Evolutionary conservation across 768 basidiomycete genomes (phyloP), one percentile per base, ranked within the genome.

Genomic region (Suillus paluster): DNA sequence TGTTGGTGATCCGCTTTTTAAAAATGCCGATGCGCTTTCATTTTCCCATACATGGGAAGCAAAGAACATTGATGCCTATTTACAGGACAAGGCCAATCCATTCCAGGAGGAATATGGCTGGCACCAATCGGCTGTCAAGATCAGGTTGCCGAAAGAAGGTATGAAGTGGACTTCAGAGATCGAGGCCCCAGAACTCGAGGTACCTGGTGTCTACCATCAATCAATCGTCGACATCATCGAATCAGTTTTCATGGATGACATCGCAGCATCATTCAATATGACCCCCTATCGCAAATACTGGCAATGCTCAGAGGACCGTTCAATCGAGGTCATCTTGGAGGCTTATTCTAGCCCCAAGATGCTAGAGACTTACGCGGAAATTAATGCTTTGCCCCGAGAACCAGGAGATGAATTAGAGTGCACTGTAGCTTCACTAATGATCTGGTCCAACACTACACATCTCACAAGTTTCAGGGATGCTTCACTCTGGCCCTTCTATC

Each of bases 361-460:
- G 30, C 30, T 30, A 3, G 30, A 30, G 6, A 6, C 30, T 30
- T 30, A 30, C 30, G 6, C 30, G 6, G 30, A 30, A 30, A 30
- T 30, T 6, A 30, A 30, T 6, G 30, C 30, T 6, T 3, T 30
- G 4, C 30, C 30, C 3, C 42, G 57, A 3, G 63, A 64, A n/a
- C 63, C 63, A n/a, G 60, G 55, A 2, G 55, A 64, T 45, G 6
- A 60, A 12, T 49, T 64, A 8, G 66, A 70, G 38, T 44, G 60
- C 9, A 62, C 64, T 21, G 58, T 71, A 21, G 63, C 64, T 1
- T 49, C 63, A 9, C 38, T 70, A 30, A 68, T 69, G 68, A 25
- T 66, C 11, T 70, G 69, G 65, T 72, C 71, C 0, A 69, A 72
- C 53, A 36, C 63, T 0, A 72, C 71, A 4, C 69, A 70, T 48